A percentile compares a stretch with the other conserved stretches of the same genome.
These are phyloP conservation scores for Dryas drummondii DNA, from an alignment of 306 rosid genomes.

Conservation along the genomic window DNA sequence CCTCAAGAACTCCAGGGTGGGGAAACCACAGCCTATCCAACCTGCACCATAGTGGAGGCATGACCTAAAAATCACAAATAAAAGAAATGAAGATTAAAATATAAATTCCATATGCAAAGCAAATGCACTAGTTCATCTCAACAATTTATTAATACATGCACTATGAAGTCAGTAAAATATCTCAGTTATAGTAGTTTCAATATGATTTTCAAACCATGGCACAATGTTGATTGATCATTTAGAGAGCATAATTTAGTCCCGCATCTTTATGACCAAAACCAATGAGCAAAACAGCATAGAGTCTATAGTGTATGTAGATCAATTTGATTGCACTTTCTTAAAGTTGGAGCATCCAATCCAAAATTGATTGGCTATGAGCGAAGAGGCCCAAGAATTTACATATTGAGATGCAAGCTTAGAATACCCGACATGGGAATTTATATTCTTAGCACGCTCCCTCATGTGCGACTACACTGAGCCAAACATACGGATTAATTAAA, in stretches of 20 bases:
- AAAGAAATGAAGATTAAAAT: constrained; percentile 24
- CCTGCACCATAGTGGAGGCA: constrained; percentile 99
- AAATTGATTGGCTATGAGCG: background rate
- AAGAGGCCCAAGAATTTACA: background rate
- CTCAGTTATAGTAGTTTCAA: background rate
- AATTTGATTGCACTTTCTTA: background rate
- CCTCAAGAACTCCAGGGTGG: constrained; percentile 91
- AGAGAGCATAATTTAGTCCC: background rate
- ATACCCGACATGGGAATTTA: background rate
- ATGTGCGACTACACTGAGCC: background rate
- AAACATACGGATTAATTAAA: background rate
- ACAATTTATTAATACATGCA: background rate
- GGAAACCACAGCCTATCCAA: constrained; percentile 96
- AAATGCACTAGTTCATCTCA: constrained; percentile 13
- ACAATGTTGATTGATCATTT: background rate
- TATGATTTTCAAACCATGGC: background rate
- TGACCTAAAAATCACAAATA: constrained; percentile 56
- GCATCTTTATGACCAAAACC: background rate
- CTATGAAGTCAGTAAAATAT: background rate
- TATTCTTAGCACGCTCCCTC: background rate
- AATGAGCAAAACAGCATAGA: background rate
- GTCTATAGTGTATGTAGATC: background rate
- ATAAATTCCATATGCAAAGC: constrained; percentile 20
- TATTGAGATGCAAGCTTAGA: constrained; percentile 3
- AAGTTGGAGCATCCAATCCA: background rate